These are phyloP conservation scores for Plasmodium billcollinsi DNA, from an alignment of 169 alveolate genomes.

Conservation along the genomic window DNA sequence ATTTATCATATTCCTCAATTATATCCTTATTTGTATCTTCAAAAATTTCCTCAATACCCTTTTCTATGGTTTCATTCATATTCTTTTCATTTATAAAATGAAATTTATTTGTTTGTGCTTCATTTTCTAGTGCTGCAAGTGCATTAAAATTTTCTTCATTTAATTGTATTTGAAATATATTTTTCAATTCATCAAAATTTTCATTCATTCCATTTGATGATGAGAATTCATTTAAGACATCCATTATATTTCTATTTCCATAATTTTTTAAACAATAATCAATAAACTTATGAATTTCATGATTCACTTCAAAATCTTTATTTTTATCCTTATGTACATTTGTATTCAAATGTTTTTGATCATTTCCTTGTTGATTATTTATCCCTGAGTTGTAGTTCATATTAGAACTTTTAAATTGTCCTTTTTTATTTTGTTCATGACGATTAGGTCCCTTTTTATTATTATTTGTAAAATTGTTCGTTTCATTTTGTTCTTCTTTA, in stretches of 20 bases:
- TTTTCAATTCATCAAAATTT: conserved; percentile 41
- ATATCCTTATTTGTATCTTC: conserved; percentile 12
- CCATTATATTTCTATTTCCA: conserved; percentile 47
- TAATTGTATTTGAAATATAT: conserved; percentile 55
- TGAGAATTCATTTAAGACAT: conserved; percentile 49
- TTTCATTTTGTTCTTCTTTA: neutral
- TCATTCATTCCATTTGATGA: conserved; percentile 22
- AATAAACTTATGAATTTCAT: conserved; percentile 67
- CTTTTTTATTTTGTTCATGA: conserved; percentile 7
- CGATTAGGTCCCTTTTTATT: neutral
- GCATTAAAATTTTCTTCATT: conserved; percentile 41
- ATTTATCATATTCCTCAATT: conserved; percentile 33
- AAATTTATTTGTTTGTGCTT: conserved; percentile 5
- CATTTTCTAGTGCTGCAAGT: conserved; percentile 25
- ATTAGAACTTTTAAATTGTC: neutral
- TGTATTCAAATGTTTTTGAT: neutral
- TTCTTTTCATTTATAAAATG: conserved; percentile 26
- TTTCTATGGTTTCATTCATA: neutral
- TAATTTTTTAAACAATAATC: conserved; percentile 72
- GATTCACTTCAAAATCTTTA: conserved; percentile 42
- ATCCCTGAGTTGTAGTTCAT: neutral
- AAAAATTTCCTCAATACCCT: conserved; percentile 24
- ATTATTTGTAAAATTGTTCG: neutral
- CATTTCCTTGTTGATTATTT: neutral
- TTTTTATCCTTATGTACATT: conserved; percentile 6